Evolutionary conservation across 768 basidiomycete species (phyloP), one percentile per base, ranked within the genome.

Genomic region (Rubroboletus satanas): DNA sequence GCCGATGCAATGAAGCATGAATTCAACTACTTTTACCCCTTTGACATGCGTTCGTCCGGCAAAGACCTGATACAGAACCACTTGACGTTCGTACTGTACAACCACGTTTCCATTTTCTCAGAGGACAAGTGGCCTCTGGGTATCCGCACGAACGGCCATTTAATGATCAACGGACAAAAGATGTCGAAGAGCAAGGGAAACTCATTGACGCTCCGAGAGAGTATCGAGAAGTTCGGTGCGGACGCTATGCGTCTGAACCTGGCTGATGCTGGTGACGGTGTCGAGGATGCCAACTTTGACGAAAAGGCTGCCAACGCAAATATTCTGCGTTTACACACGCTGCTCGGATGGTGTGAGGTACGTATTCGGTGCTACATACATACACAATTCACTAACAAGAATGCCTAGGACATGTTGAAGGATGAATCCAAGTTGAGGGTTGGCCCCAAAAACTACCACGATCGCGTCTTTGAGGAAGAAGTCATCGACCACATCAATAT

Each of bases 221-320:
- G 89, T 1, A 84, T 96, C 55, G 79, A 85, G 72, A 98, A 98
- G 79, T 98, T 96, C 66, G 97, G 97, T 55, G 94, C 97, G 35
- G 97, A 98, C 69, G 92, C 95, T 32, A 95, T 89, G 65, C 80
- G 97, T 52, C 73, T 99, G 75, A 81, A 85, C 18, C 79, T 99
- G 72, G 97, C 97, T 26, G 96, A 98, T 75, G 93, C 94, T 28
- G 97, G 97, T 14, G 97, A 99, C 69, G 93, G 94, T 48, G 81
- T 98, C 62, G 95, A 97, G 72, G 97, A 99, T 73, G 96, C 96
- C 43, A 99, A 99, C 77, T 99, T 98, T 65, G 97, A 99, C 68
- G 96, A 98, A 79, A 90, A 93, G 76, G 90, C 88, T 6, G 97
- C 97, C 17, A 99, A 98, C 68, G 94, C 97, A 11, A 93, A 92